phyloP scores from a whole-genome alignment of 2,329 filamentous ascomycete species.

The Aspergillus ibericus region DNA sequence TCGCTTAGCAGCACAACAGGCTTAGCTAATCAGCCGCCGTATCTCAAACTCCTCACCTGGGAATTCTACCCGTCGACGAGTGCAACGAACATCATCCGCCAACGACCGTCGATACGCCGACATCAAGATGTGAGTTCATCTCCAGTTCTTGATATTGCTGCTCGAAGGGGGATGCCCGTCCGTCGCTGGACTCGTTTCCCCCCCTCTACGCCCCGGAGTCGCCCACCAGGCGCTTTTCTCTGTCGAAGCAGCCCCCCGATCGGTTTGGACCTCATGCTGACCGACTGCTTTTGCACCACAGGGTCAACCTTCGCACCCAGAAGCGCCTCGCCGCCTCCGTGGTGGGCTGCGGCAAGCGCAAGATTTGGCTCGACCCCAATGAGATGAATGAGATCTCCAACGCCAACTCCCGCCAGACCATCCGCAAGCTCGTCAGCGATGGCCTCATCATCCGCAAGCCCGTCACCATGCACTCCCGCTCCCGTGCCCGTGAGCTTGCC shows the following conservation, averaged over 20 bases:
- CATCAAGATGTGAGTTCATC: conserved; percentile 48
- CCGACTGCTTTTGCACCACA: conserved; percentile 48
- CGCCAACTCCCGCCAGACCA: conserved; percentile 99
- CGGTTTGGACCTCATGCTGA: conserved; percentile 32
- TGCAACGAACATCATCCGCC: conserved; percentile 47
- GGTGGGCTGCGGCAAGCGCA: conserved; percentile 98
- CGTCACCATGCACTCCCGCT: conserved; percentile 98
- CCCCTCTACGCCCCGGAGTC: conserved; percentile 5
- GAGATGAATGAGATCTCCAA: conserved; percentile 99
- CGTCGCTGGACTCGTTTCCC: conserved; percentile 20
- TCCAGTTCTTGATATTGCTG: conserved; percentile 21
- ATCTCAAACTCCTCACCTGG: conserved; percentile 43
- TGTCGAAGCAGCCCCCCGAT: conserved; percentile 10
- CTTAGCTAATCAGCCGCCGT: conserved; percentile 43
- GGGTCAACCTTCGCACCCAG: conserved; percentile 99
- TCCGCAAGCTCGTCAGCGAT: conserved; percentile 99
- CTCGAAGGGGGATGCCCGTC: conserved; percentile 21
- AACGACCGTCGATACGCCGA: conserved; percentile 49
- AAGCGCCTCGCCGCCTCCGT: conserved; percentile 99
- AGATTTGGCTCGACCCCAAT: conserved; percentile 99
- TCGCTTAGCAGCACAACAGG: conserved; percentile 40
- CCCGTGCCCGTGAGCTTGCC: conserved; percentile 92
- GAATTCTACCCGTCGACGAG: conserved; percentile 39
- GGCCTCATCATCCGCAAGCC: conserved; percentile 99
- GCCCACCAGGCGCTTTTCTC: conserved; percentile 10